These are phyloP conservation scores for Lodderomyces jiufengensis DNA, from an alignment of 1,139 yeast genomes.

Conservation along the genomic window DNA sequence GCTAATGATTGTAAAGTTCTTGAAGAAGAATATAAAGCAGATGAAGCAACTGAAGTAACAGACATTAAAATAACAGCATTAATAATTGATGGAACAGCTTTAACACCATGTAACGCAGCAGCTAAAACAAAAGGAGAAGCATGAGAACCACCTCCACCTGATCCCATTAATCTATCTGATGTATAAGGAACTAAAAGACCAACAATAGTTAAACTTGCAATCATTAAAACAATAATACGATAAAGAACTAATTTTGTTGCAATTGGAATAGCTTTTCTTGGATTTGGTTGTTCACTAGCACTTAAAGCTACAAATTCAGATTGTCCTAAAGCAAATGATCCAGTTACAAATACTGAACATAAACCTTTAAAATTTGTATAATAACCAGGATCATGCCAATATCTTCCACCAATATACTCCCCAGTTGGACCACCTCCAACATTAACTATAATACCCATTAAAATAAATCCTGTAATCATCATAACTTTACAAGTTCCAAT, in stretches of 20 bases:
- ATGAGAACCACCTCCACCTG: slow-evolving; percentile 31
- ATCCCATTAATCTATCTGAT: slow-evolving; percentile 39
- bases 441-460: slow-evolving; percentile 38
- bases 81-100: slow-evolving; percentile 38
- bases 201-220: slow-evolving; percentile 40
- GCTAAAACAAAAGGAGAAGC: slow-evolving; percentile 48
- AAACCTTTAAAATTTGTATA: slow-evolving; percentile 39
- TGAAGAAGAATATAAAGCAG: slow-evolving; percentile 43
- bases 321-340: slow-evolving; percentile 39
- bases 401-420: slow-evolving; percentile 45
- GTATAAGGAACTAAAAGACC: slow-evolving; percentile 42
- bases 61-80: slow-evolving; percentile 43
- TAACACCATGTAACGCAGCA: slow-evolving; percentile 38
- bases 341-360: slow-evolving; percentile 37
- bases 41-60: slow-evolving; percentile 44
- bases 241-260: slow-evolving; percentile 42
- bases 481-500: slow-evolving; percentile 36
- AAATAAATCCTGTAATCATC: slow-evolving; percentile 37
- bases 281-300: slow-evolving; percentile 41
- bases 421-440: slow-evolving; percentile 36
- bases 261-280: slow-evolving; percentile 37
- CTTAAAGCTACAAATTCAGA: slow-evolving; percentile 40
- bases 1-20: slow-evolving; percentile 44
- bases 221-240: slow-evolving; percentile 36
- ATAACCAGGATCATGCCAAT: slow-evolving; percentile 44